Evolutionary conservation across 148 eudicot species (phyloP).

Genomic region (Fagopyrum esculentum): DNA sequence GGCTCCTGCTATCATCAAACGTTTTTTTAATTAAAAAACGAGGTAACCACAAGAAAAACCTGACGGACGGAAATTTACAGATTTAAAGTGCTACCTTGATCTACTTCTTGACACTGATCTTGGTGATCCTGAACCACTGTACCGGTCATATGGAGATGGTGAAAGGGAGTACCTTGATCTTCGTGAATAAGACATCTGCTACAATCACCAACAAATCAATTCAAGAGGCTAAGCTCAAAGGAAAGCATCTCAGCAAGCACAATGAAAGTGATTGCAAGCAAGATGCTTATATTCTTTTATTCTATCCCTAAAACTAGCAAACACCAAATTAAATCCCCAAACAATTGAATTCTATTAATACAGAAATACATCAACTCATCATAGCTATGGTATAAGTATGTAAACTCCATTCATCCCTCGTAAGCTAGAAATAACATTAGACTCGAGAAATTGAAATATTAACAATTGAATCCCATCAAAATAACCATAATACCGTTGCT

Average conservation of each 20-base stretch:
- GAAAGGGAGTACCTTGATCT: conserved; percentile 62
- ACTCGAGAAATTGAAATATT: neutral
- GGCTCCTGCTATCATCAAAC: conserved; percentile 41
- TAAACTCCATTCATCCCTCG: neutral
- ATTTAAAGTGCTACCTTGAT: conserved; percentile 41
- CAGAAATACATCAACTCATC: neutral
- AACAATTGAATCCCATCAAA: neutral
- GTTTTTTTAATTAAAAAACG: neutral
- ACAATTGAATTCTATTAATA: neutral
- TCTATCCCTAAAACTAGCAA: neutral
- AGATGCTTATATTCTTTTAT: neutral
- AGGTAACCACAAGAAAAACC: neutral
- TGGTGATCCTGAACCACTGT: conserved; percentile 34
- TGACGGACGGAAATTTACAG: neutral
- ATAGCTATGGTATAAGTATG: neutral
- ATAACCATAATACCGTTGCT: neutral
- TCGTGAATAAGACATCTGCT: conserved; percentile 74
- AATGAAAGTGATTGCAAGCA: neutral
- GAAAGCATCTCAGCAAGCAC: neutral
- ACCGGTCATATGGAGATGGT: conserved; percentile 46
- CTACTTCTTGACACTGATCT: conserved; percentile 55
- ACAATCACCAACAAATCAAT: neutral
- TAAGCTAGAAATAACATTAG: neutral
- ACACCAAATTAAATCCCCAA: neutral
- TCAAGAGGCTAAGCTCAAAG: neutral